A percentile compares a stretch with the other conserved stretches of the same genome.
Evolutionary conservation across 192 early-diverging fungal genomes (phyloP).

Genomic region (Entomortierella beljakovae): DNA sequence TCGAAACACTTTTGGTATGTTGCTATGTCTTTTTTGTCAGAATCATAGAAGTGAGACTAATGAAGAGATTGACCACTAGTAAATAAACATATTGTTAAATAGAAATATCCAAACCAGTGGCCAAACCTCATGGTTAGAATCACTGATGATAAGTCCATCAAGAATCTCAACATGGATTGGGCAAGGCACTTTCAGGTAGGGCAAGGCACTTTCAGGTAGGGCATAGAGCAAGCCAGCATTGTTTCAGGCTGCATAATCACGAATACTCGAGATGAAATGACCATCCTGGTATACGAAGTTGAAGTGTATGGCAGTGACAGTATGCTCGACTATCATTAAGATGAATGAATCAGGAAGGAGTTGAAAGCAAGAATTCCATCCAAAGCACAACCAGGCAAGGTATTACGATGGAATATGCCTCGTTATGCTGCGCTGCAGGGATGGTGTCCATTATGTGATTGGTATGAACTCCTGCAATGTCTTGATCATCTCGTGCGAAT

Average conservation of each 20-base stretch:
- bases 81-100: no score
- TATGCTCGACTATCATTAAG: constrained; percentile 7
- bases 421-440: constrained; percentile 3
- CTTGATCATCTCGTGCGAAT: neutral
- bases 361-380: neutral
- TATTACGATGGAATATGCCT: constrained; percentile 1
- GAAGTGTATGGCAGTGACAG: constrained; percentile 10
- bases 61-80: no score
- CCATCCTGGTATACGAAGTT: constrained; percentile 5
- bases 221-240: constrained; percentile 3
- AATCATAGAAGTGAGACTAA: no score
- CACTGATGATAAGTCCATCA: neutral
- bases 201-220: no score
- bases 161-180: constrained; percentile 10
- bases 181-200: constrained; percentile 2
- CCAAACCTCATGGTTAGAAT: no score
- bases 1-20: no score
- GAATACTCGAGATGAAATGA: neutral
- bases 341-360: neutral
- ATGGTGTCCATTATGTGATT: constrained; percentile 3
- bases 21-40: no score
- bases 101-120: no score
- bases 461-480: no score
- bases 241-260: neutral
- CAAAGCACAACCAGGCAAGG: neutral